Evolutionary conservation across 2,329 filamentous ascomycete genomes (phyloP), one percentile per base, ranked within the genome.

Genomic region (Pestalotiopsis sp.): DNA sequence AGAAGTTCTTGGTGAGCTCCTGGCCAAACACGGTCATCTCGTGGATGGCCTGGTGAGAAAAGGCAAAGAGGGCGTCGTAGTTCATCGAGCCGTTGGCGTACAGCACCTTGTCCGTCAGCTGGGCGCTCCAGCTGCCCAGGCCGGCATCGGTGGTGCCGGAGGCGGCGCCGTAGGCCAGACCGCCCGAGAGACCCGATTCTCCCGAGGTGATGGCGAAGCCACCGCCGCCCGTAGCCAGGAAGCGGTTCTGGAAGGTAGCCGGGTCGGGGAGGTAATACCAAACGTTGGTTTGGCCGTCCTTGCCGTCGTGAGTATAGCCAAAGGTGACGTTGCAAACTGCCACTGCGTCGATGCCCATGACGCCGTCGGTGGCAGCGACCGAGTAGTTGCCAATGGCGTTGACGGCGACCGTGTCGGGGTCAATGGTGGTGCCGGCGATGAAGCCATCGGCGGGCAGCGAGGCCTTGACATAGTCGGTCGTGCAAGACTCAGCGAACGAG

Each of bases 121-220:
- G 39, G 1, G 39, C 45, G 23, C 45, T 65, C 39, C 38, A 65
- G 25, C 63, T 55, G 17, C 63, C 63, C 14, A 65, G 31, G 23
- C 63, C 63, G 5, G 27, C 63, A 23, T 65, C 63, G 2, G 63
- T 65, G 39, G 63, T 65, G 17, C 63, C 63, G 11, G 63, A 27
- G 38, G 45, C 63, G 13, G 63, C 63, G 45, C 63, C 63, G 63
- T 65, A 65, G 45, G 23, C 23, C 23, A 65, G 38, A 36, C 63
- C 63, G 23, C 25, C 45, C 7, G 23, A 36, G 17, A 65, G 41
- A 13, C 39, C 63, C 1, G 23, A 13, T 49, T 17, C 39, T 4
- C 63, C 63, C 38, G 63, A 55, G 63, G 63, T 65, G 45, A 65
- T 65, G n/a, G 63, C 38, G 20, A 65, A 55, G 23, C 63, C 63